Conservation (phyloP, 768 basidiomycete genomes). For the Suillus subaureus region DNA sequence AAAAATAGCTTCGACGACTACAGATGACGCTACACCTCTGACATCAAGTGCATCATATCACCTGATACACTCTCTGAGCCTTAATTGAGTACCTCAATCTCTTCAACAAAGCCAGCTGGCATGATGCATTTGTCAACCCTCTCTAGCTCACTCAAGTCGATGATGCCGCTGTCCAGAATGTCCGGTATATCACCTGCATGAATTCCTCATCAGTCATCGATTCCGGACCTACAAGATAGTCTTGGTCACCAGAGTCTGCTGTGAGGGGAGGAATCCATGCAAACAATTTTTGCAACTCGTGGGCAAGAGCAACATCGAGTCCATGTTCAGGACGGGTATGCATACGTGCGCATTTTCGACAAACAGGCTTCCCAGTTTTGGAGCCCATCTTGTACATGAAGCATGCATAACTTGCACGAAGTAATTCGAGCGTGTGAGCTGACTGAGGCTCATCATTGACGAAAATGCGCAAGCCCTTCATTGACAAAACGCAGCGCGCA, state of each 20-base stretch:
- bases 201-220: conserved; percentile 2
- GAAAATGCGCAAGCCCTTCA: no score
- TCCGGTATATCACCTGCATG: background rate
- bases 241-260: conserved; percentile 2
- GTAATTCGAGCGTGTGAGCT: no score
- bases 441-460: no score
- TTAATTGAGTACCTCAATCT: background rate
- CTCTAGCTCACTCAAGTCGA: background rate
- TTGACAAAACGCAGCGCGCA: no score
- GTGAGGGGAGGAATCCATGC: conserved; percentile 9
- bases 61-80: background rate
- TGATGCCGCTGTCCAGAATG: background rate
- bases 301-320: no score
- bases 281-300: background rate
- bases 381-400: no score
- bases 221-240: conserved; percentile 7
- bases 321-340: no score
- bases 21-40: no score
- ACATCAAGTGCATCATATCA: no score
- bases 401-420: no score
- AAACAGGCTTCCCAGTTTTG: no score
- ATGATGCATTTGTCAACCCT: background rate
- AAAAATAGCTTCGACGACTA: background rate
- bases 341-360: no score
- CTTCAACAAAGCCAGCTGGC: background rate